Percentiles rank a stretch among this genome's conserved stretches.
Evolutionary conservation across 306 rosid genomes (phyloP).

Genomic region (Gillenia trifoliata): DNA sequence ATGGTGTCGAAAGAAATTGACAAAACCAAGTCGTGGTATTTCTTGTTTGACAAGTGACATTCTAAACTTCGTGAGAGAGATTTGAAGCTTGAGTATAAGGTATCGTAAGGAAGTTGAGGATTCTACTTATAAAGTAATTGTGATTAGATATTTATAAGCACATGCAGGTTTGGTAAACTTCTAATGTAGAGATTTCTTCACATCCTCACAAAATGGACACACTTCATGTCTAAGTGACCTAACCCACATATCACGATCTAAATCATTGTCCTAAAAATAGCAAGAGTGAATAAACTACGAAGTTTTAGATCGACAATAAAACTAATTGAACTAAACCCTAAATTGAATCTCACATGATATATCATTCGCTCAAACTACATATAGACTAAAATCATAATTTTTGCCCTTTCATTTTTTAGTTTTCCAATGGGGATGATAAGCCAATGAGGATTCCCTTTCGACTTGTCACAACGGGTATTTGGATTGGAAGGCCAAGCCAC

Average conservation of each 20-base stretch:
- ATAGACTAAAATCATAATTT: background rate
- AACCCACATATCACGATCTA: too few species aligned
- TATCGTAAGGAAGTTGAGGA: too few species aligned
- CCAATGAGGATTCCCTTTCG: slow-evolving; percentile 28
- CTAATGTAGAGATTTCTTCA: too few species aligned
- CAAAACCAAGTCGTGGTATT: background rate
- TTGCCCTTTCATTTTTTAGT: background rate
- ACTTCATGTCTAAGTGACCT: too few species aligned
- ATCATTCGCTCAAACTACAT: background rate
- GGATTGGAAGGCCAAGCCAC: background rate
- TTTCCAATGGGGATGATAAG: slow-evolving; percentile 10
- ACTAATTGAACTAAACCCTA: background rate
- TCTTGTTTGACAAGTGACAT: background rate
- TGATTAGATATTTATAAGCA: too few species aligned
- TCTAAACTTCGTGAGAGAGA: background rate
- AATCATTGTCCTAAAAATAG: background rate
- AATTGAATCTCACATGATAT: background rate
- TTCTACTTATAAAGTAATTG: too few species aligned
- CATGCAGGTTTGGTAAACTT: background rate
- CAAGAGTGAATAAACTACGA: background rate
- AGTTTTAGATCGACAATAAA: too few species aligned
- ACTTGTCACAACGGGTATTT: slow-evolving; percentile 6
- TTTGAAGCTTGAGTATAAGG: too few species aligned
- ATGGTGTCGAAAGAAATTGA: background rate
- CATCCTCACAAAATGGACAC: background rate